A percentile compares a stretch with the other conserved stretches of the same genome.
phyloP scores from a whole-genome alignment of 2,329 filamentous ascomycete species.

The Blastomyces emzantsi region DNA sequence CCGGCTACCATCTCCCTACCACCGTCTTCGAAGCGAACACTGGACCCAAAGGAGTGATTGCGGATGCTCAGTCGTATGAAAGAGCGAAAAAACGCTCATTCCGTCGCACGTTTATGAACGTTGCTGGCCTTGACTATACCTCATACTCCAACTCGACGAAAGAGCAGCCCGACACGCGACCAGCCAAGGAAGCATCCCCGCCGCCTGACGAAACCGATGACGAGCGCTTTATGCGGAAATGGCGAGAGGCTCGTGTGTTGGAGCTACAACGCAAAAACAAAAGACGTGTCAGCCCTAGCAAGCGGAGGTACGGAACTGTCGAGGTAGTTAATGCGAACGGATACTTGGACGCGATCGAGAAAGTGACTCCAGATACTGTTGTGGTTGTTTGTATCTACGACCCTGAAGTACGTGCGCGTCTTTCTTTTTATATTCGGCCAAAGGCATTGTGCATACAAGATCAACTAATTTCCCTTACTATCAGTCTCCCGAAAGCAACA shows the following conservation, averaged over 20 bases:
- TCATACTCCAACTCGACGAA: slow-evolving; percentile 18
- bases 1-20: slow-evolving; percentile 37
- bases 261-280: slow-evolving; percentile 64
- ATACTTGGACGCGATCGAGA: slow-evolving; percentile 95
- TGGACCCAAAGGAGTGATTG: slow-evolving; percentile 44
- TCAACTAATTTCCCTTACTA: slow-evolving; percentile 4
- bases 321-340: slow-evolving; percentile 81
- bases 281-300: slow-evolving; percentile 65
- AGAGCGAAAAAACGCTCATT: slow-evolving; percentile 41
- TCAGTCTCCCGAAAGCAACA: slow-evolving; percentile 67
- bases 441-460: not conserved
- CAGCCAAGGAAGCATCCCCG: slow-evolving; percentile 17
- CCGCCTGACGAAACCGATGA: slow-evolving; percentile 49
- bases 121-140: slow-evolving; percentile 27
- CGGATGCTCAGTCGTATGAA: slow-evolving; percentile 43
- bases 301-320: slow-evolving; percentile 67
- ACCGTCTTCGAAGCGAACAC: slow-evolving; percentile 43
- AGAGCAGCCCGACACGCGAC: slow-evolving; percentile 6
- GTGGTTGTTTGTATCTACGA: slow-evolving; percentile 95
- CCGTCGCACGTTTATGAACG: slow-evolving; percentile 35
- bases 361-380: slow-evolving; percentile 66
- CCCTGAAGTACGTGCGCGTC: slow-evolving; percentile 41
- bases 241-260: slow-evolving; percentile 69
- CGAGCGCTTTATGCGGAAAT: slow-evolving; percentile 71
- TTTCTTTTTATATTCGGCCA: not conserved